These are phyloP conservation scores for Entonaema liquescens DNA, from an alignment of 495 filamentous ascomycete genomes.

Conservation along the genomic window DNA sequence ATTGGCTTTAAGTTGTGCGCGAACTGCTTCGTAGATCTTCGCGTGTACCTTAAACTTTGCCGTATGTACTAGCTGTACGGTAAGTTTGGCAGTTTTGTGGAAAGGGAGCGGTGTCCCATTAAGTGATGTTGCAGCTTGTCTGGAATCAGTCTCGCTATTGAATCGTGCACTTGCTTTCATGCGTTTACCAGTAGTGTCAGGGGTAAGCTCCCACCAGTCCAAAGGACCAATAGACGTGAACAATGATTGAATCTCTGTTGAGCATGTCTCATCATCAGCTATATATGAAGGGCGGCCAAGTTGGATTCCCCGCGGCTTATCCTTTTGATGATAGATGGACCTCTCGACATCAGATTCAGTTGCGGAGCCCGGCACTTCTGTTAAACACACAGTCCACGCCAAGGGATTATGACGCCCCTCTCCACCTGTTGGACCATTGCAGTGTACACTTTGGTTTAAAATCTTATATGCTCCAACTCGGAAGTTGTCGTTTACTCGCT, in stretches of 20 bases:
- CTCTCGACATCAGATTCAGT: constrained; percentile 24
- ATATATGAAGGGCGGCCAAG: constrained; percentile 37
- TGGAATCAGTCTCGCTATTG: constrained; percentile 41
- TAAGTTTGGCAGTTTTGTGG: constrained; percentile 41
- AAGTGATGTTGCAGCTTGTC: constrained; percentile 40
- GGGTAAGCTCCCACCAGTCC: constrained; percentile 45
- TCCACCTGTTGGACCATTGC: neutral
- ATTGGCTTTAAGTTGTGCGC: constrained; percentile 36
- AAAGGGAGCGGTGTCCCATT: constrained; percentile 36
- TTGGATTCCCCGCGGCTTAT: constrained; percentile 16
- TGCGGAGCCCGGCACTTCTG: constrained; percentile 31
- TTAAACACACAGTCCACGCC: constrained; percentile 42
- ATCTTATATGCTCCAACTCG: constrained; percentile 29
- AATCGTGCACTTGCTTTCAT: constrained; percentile 50
- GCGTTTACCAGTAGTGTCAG: constrained; percentile 31
- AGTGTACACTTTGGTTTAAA: neutral
- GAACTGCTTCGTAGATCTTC: constrained; percentile 51
- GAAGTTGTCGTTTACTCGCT: constrained; percentile 31
- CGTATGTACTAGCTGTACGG: constrained; percentile 43
- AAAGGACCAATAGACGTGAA: constrained; percentile 43
- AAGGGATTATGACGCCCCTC: neutral
- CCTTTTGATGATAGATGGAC: constrained; percentile 14
- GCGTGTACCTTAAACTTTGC: constrained; percentile 49
- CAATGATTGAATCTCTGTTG: constrained; percentile 34
- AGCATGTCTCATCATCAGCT: constrained; percentile 21